Conservation (phyloP, 345 rosid genomes). For the Moricandia arvensis region DNA sequence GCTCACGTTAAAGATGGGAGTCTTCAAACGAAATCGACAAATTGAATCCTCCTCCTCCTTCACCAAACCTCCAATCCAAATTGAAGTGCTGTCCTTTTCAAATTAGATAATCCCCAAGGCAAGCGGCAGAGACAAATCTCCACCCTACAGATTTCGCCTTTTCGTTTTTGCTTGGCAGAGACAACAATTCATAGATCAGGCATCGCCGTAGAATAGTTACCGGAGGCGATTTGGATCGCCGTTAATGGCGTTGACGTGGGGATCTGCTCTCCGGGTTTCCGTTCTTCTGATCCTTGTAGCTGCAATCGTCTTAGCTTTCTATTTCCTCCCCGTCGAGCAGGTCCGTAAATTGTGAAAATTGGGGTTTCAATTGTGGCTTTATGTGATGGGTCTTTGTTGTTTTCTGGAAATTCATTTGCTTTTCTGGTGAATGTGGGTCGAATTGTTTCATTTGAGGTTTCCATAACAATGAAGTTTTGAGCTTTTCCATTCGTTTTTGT, state of each 20-base stretch:
- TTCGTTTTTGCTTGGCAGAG: neutral
- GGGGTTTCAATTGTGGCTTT: too few relatives aligned
- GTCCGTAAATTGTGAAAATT: slow-evolving; percentile 44
- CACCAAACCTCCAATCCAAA: slow-evolving; percentile 15
- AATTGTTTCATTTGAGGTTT: neutral
- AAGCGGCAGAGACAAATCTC: slow-evolving; percentile 6
- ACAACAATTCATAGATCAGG: neutral
- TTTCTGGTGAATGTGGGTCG: too few relatives aligned
- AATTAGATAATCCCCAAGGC: neutral
- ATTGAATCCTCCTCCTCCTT: neutral
- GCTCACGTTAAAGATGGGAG: slow-evolving; percentile 28
- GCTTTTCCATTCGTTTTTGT: neutral
- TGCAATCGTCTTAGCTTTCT: slow-evolving; percentile 68
- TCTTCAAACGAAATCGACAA: slow-evolving; percentile 29
- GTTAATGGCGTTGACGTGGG: slow-evolving; percentile 74
- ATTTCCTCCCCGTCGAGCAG: slow-evolving; percentile 92
- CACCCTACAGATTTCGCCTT: neutral
- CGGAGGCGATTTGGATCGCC: slow-evolving; percentile 33
- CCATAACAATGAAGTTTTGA: neutral
- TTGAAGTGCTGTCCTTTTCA: neutral
- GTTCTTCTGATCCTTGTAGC: slow-evolving; percentile 65
- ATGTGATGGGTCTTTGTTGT: slow-evolving; percentile 5
- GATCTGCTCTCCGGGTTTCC: slow-evolving; percentile 65
- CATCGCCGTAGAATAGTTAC: neutral
- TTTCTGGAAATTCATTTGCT: slow-evolving; percentile 6